Evolutionary conservation across 2,329 filamentous ascomycete species (phyloP).

Genomic region (Apiospora malaysiana): DNA sequence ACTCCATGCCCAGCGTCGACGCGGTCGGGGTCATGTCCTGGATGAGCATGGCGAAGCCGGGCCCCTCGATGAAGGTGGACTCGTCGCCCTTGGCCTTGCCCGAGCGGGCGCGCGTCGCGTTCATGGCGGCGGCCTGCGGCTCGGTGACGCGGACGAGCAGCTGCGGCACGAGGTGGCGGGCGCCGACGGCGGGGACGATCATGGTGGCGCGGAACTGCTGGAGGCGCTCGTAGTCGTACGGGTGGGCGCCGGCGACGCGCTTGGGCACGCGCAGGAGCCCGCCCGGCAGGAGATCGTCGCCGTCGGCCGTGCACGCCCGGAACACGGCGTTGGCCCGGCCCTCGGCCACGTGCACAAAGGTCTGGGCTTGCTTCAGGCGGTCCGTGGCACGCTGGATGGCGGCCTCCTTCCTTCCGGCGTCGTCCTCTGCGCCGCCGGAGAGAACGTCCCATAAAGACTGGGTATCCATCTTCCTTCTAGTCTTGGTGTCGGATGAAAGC

Average conservation of each 20-base stretch:
- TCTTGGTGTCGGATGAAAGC: background rate
- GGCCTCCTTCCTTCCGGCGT: background rate
- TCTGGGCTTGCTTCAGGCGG: constrained; percentile 29
- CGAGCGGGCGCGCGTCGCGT: constrained; percentile 56
- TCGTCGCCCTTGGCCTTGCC: constrained; percentile 25
- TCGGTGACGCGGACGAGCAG: constrained; percentile 35
- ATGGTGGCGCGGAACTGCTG: constrained; percentile 58
- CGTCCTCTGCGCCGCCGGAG: background rate
- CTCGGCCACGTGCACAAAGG: constrained; percentile 60
- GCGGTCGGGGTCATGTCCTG: constrained; percentile 70
- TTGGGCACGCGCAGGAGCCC: constrained; percentile 69
- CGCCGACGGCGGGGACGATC: constrained; percentile 54
- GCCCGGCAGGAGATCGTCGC: constrained; percentile 45
- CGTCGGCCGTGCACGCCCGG: constrained; percentile 50
- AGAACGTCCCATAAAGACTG: constrained; percentile 20
- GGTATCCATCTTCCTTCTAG: background rate
- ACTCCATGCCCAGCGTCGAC: constrained; percentile 60
- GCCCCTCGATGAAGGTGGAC: constrained; percentile 47
- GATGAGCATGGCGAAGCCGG: constrained; percentile 72
- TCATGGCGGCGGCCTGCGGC: constrained; percentile 58
- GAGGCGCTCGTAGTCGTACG: constrained; percentile 49
- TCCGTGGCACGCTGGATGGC: background rate
- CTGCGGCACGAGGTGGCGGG: constrained; percentile 41
- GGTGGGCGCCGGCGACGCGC: constrained; percentile 51
- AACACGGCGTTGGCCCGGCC: constrained; percentile 82